Conservation (phyloP, 2,329 filamentous ascomycete genomes). For the Scleromitrula shiraiana region DNA sequence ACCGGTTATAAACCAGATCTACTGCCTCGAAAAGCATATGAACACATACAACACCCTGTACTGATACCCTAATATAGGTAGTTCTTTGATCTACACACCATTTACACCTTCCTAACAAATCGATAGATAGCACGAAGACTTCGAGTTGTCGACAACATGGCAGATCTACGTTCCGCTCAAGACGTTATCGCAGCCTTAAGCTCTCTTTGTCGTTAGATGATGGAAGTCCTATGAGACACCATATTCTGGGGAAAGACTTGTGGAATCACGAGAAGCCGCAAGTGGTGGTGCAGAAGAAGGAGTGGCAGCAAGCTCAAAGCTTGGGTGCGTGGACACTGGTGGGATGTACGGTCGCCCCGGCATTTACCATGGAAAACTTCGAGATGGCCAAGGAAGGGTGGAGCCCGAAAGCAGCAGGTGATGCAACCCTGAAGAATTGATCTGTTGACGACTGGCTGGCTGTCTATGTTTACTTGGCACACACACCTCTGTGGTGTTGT, state of each 20-base stretch:
- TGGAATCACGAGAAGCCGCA: background rate
- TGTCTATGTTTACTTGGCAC: background rate
- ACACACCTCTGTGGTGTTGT: background rate
- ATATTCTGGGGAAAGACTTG: background rate
- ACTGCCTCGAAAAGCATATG: too few species aligned
- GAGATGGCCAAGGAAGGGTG: background rate
- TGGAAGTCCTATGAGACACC: background rate
- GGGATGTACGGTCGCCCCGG: background rate
- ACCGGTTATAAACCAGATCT: too few species aligned
- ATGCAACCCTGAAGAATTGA: background rate
- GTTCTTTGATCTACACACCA: background rate
- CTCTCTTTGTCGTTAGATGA: background rate
- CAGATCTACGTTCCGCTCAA: background rate
- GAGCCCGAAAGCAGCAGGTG: background rate
- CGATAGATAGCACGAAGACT: background rate
- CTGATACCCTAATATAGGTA: too few species aligned
- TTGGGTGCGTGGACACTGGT: background rate
- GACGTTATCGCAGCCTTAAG: background rate
- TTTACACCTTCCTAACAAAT: background rate
- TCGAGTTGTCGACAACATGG: background rate
- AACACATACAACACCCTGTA: too few species aligned
- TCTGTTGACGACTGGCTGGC: background rate
- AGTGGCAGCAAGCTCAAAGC: background rate
- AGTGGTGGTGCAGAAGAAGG: background rate
- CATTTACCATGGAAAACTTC: background rate